Conservation (phyloP, 768 basidiomycete species). For the Lyophyllum atratum region DNA sequence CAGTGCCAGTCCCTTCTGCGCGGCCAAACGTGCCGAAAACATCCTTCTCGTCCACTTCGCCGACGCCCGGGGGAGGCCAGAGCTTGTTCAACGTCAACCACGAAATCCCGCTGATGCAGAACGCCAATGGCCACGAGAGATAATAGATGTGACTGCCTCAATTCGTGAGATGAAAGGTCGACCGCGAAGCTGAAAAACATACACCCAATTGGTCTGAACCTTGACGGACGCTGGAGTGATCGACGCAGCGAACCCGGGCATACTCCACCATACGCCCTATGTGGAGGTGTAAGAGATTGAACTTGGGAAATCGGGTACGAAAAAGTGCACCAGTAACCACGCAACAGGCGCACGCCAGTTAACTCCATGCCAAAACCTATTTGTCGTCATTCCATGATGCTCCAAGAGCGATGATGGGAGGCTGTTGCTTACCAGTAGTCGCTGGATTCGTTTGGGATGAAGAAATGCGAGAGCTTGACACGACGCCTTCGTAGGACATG, state of each 20-base stretch:
- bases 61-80: conserved; percentile 25
- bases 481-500: conserved; percentile 25
- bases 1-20: not conserved
- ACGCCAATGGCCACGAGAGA: conserved; percentile 26
- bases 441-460: conserved; percentile 22
- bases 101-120: conserved; percentile 21
- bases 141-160: conserved; percentile 23
- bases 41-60: conserved; percentile 23
- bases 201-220: conserved; percentile 25
- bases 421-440: conserved; percentile 32
- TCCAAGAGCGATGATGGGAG: conserved; percentile 16
- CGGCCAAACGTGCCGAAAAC: conserved; percentile 22
- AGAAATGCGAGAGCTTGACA: conserved; percentile 30
- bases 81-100: conserved; percentile 23
- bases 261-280: conserved; percentile 30
- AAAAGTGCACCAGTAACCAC: conserved; percentile 4
- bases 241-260: conserved; percentile 29
- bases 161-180: not conserved
- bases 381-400: not conserved
- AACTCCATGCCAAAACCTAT: conserved; percentile 24
- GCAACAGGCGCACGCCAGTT: conserved; percentile 10
- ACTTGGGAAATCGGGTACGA: too few relatives aligned
- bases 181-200: conserved; percentile 1
- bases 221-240: conserved; percentile 14
- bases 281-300: not conserved